These are phyloP conservation scores for Pseudofabraea citricarpa DNA, from an alignment of 2,329 filamentous ascomycete species.

Conservation along the genomic window DNA sequence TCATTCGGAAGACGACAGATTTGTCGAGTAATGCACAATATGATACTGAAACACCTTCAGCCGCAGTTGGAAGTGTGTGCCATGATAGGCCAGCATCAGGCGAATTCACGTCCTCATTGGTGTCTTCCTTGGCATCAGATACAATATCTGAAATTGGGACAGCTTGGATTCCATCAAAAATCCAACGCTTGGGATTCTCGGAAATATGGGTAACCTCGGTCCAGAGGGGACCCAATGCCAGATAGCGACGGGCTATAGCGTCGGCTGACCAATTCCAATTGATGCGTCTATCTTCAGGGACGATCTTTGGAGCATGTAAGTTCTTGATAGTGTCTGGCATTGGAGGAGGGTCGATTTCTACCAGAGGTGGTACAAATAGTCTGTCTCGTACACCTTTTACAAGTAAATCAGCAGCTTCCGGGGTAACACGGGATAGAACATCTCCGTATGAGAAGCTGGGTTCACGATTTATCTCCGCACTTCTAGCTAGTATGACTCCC, in stretches of 20 bases:
- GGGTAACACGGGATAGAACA: slow-evolving; percentile 52
- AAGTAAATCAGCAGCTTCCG: slow-evolving; percentile 66
- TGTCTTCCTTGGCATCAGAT: too few relatives aligned
- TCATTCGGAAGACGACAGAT: background rate
- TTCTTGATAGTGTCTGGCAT: slow-evolving; percentile 12
- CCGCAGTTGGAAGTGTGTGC: too few relatives aligned
- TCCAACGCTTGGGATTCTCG: slow-evolving; percentile 15
- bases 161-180: too few relatives aligned
- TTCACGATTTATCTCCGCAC: slow-evolving; percentile 48
- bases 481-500: slow-evolving; percentile 73
- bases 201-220: slow-evolving; percentile 30
- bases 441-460: slow-evolving; percentile 39
- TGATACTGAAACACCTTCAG: too few relatives aligned
- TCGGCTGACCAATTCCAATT: slow-evolving; percentile 51
- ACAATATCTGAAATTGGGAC: too few relatives aligned
- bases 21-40: too few relatives aligned
- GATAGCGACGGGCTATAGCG: slow-evolving; percentile 48
- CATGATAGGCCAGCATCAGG: too few relatives aligned
- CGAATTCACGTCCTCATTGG: too few relatives aligned
- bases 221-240: slow-evolving; percentile 66
- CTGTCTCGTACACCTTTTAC: slow-evolving; percentile 56
- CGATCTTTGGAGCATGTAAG: slow-evolving; percentile 69
- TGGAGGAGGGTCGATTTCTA: slow-evolving; percentile 23
- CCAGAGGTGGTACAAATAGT: slow-evolving; percentile 60
- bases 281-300: slow-evolving; percentile 56